Evolutionary conservation across 2,329 filamentous ascomycete genomes (phyloP).

Genomic region (Cladosporium sp.): DNA sequence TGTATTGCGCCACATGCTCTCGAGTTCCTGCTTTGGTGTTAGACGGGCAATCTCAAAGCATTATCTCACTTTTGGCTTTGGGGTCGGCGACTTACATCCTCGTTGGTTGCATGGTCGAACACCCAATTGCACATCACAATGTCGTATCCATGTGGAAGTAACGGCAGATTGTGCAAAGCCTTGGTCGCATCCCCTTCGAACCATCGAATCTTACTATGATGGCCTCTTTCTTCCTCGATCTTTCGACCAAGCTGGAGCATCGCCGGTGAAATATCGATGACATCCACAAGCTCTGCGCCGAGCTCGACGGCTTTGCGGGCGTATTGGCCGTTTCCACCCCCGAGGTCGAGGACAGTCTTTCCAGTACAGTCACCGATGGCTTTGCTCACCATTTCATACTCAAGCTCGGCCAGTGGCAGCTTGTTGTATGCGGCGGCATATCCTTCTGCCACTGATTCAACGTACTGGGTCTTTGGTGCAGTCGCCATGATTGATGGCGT

Average conservation of each 20-base stretch:
- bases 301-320: slow-evolving; percentile 16
- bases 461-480: slow-evolving; percentile 12
- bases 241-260: slow-evolving; percentile 16
- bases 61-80: background rate
- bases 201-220: slow-evolving; percentile 14
- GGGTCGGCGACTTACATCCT: slow-evolving; percentile 5
- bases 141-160: slow-evolving; percentile 17
- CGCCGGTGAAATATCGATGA: slow-evolving; percentile 13
- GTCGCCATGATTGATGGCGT: too few species aligned
- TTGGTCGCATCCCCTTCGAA: slow-evolving; percentile 14
- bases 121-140: slow-evolving; percentile 18
- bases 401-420: slow-evolving; percentile 15
- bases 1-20: slow-evolving; percentile 16
- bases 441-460: slow-evolving; percentile 10
- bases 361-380: slow-evolving; percentile 17
- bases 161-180: slow-evolving; percentile 13
- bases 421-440: slow-evolving; percentile 9
- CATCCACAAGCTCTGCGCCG: slow-evolving; percentile 16
- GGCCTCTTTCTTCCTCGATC: slow-evolving; percentile 12
- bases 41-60: background rate
- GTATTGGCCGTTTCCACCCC: slow-evolving; percentile 17
- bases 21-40: background rate
- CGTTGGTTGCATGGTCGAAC: slow-evolving; percentile 16
- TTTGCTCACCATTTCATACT: slow-evolving; percentile 12
- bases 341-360: slow-evolving; percentile 16